phyloP scores from a whole-genome alignment of 345 rosid species.

The Populus simonii region DNA sequence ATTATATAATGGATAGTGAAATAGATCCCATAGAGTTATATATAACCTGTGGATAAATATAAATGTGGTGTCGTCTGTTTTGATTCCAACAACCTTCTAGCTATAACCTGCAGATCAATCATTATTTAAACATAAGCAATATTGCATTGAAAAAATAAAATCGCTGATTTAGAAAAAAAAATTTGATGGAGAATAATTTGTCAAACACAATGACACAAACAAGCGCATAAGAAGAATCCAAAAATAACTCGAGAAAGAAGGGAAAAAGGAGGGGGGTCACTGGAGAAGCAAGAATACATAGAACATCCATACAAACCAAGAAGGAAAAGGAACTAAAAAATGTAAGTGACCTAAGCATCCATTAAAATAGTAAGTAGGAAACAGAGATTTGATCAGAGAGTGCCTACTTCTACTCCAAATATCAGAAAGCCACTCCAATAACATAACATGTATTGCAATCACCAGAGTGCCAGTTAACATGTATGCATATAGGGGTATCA shows the following conservation, averaged over 20 bases:
- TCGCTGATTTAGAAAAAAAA: too few species aligned
- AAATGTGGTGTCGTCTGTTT: constrained; percentile 88
- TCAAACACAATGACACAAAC: background rate
- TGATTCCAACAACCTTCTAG: constrained; percentile 90
- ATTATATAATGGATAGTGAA: constrained; percentile 17
- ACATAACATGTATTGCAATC: too few species aligned
- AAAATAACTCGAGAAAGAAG: background rate
- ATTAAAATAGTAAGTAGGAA: background rate
- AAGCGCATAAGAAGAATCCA: background rate
- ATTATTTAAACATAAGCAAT: background rate
- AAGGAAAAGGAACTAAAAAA: background rate
- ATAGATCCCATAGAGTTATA: constrained; percentile 7
- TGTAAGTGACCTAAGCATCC: background rate
- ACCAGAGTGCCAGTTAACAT: too few species aligned
- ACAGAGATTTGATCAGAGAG: background rate
- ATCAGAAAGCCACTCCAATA: background rate
- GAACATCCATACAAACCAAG: background rate
- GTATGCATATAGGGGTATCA: background rate
- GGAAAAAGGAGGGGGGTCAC: too few species aligned
- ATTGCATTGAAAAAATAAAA: too few species aligned
- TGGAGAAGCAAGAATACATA: background rate
- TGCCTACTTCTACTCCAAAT: background rate
- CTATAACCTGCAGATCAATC: constrained; percentile 61
- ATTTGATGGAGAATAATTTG: too few species aligned
- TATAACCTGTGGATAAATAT: constrained; percentile 77